phyloP scores from a whole-genome alignment of 2,329 filamentous ascomycete genomes.

The Blastomyces parvus region DNA sequence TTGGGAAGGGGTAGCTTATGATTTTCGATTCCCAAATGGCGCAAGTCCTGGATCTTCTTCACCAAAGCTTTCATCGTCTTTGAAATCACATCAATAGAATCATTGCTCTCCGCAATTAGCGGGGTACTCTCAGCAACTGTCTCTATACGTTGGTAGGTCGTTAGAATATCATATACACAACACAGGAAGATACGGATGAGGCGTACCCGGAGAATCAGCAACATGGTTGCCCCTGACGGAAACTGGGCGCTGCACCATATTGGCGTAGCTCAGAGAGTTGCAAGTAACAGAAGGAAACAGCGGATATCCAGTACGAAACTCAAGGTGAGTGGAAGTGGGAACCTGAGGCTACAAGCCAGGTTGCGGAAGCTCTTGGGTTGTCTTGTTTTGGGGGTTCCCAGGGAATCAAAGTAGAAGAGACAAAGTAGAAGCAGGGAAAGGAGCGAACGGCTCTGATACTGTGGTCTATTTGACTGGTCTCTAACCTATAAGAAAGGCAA shows the following conservation, averaged over 20 bases:
- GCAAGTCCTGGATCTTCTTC: conserved; percentile 47
- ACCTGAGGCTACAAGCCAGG: no score
- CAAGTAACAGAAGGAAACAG: background rate
- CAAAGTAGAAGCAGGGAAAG: background rate
- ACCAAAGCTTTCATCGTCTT: conserved; percentile 31
- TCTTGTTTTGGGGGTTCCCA: background rate
- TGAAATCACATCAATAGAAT: conserved; percentile 23
- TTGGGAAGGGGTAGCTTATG: conserved; percentile 60
- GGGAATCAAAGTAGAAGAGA: background rate
- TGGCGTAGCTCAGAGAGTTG: background rate
- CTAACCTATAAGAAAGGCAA: background rate
- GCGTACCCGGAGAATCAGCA: background rate
- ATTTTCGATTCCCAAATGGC: conserved; percentile 62
- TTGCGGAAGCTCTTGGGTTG: background rate
- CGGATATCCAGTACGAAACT: background rate
- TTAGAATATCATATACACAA: background rate
- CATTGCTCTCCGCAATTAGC: conserved; percentile 7
- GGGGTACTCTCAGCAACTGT: conserved; percentile 9
- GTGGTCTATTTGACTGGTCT: background rate
- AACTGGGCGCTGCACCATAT: background rate
- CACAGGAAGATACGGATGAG: background rate
- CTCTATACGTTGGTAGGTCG: background rate
- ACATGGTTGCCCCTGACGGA: background rate
- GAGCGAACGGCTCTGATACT: no score
- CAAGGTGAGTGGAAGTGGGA: background rate